Evolutionary conservation across 2,329 filamentous ascomycete genomes (phyloP), one percentile per base, ranked within the genome.

Genomic region (Colletotrichum orbiculare): DNA sequence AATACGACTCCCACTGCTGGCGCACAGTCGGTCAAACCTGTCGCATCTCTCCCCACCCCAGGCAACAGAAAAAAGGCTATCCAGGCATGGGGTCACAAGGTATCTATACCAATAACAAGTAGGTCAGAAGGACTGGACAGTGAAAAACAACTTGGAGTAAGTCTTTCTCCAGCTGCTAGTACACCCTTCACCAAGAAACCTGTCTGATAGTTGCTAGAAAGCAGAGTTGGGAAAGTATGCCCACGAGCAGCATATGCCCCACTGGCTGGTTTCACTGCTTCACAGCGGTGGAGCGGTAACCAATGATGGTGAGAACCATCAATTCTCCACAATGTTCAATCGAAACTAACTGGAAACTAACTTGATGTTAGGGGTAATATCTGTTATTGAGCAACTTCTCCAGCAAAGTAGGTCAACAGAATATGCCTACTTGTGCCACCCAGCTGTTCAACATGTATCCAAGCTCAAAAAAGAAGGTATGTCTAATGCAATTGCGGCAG

Each of bases 361-460:
- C 25, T 25, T 25, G 4, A 13, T 38, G 79, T 65, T 71, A 75
- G 85, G 84, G 11, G 79, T 93, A 9, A 82, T 94, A 58, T 84
- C 87, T 0, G 84, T 89, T 2, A 78, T 95, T 25, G 78, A 82
- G 17, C 84, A 86, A 67, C 80, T 94, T 10, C 85, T 92, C 47
- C 83, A 89, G 45, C 83, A 90, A 60, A 92, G 91, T 71, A 73
- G 78, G 8, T 79, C 81, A 5, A 91, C 93, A 1, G 81, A 86
- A 57, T 87, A 87, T 68, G 92, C 92, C 6, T 97, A 94, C 71
- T 81, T 97, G 39, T 97, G 94, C 75, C 89, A 94, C 71, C 85
- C 90, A 1, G 82, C 83, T 52, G 91, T 93, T 0, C 84, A 89
- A 53, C 94, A 97, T 72, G 85, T 98, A 34, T 92, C 91, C 55